Base-by-base conservation (phyloP, 331 rosid genomes). In the Saraca asoca region DNA sequence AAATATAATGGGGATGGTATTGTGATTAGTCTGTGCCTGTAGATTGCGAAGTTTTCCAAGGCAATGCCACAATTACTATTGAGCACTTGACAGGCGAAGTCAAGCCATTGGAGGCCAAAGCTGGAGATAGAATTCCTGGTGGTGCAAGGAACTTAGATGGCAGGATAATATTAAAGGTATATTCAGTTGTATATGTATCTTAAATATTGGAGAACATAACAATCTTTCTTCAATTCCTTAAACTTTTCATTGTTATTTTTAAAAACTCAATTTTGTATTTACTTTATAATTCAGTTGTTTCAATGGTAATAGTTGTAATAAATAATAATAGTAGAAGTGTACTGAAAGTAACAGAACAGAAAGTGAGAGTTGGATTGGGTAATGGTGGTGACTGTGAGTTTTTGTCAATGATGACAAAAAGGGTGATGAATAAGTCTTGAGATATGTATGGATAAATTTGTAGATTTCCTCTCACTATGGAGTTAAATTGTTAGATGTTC, bases 11-110 rank as follows among this genome's bases (percentile, higher is more conserved):
- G 76, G 73, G 81, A 80, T 86, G 85, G 79, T 86, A 79, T 86
- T 94, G 87, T 88, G 85, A 85, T 85, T 88, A 94, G 99, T 90
- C 96, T 88, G 98, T 94, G 84, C 99, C 99, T 80, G 91, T 90
- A 88, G 99, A 94, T 78, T 94, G 99, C 77, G 97, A 90, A 80
- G 89, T 94, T 80, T 94, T 70, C 82, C 90, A 90, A 78, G 98
- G 98, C 58, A 76, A 43, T 83, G 98, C 97, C n/a, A 90, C 99
- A 12, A 94, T 94, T 76, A 94, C 97, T 38, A 75, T 88, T 1
- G 96, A 90, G 89, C 99, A 94, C 85, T 81, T 94, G 82, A 94
- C 99, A 12, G 99, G 97, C 72, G 99, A 94, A 90, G 58, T 94
- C 66, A 94, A 86, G 74, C 99, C 97, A 10, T 72, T 94, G 81